Evolutionary conservation across 2,329 filamentous ascomycete genomes (phyloP).

Genomic region (Fusarium lyarnte): DNA sequence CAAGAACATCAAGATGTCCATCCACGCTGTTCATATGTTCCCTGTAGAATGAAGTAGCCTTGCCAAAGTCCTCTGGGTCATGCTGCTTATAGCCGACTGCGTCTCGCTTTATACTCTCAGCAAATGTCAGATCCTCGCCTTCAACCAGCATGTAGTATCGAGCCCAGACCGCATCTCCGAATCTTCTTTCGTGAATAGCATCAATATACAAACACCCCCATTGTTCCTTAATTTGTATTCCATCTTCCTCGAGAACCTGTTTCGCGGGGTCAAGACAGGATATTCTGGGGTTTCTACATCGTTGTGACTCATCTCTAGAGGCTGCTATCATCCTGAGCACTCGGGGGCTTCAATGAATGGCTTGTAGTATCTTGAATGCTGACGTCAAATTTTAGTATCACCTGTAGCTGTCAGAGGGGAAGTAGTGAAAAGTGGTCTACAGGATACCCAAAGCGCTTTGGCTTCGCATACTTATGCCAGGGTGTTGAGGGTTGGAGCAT

Average conservation of each 20-base stretch:
- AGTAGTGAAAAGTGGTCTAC: no score
- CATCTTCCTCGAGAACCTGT: background rate
- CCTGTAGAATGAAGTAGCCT: background rate
- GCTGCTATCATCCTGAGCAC: background rate
- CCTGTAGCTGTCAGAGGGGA: no score
- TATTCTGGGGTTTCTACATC: background rate
- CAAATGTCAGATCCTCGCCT: background rate
- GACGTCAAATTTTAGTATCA: no score
- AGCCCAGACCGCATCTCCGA: background rate
- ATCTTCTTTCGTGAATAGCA: no score
- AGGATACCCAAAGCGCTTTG: background rate
- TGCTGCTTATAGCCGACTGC: background rate
- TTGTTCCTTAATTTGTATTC: background rate
- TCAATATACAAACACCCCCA: background rate
- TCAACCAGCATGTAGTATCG: no score
- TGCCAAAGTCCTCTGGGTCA: accelerated
- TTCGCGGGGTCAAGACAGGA: background rate
- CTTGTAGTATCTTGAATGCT: background rate
- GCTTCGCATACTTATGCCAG: background rate
- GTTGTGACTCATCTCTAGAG: background rate
- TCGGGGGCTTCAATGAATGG: background rate
- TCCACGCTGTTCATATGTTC: background rate
- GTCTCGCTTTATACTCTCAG: background rate
- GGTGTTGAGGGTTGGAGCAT: background rate
- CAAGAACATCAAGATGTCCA: background rate